phyloP scores from a whole-genome alignment of 169 alveolate species.

The Plasmodium fragile region DNA sequence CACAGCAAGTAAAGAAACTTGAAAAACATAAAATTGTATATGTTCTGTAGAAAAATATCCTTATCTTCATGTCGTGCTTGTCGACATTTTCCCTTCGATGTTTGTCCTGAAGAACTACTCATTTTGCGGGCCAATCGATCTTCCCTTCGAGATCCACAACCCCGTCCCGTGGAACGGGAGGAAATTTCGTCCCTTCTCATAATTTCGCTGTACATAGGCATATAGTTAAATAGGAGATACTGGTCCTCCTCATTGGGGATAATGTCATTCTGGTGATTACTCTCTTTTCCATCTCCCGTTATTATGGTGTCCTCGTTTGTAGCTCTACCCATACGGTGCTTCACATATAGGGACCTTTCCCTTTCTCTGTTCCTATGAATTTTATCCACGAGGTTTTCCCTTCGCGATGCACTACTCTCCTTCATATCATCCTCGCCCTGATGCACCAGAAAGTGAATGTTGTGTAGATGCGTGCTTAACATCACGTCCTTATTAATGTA shows the following conservation, averaged over 20 bases:
- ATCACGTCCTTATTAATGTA: conserved; percentile 74
- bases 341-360: conserved; percentile 29
- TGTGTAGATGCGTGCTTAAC: conserved; percentile 73
- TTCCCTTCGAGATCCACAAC: background rate
- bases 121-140: background rate
- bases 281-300: background rate
- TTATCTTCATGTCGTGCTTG: conserved; percentile 9
- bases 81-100: background rate
- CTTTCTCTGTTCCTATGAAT: conserved; percentile 1
- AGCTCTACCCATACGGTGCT: background rate
- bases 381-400: background rate
- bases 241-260: conserved; percentile 10
- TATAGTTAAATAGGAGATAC: conserved; percentile 54
- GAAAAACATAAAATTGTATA: conserved; percentile 62
- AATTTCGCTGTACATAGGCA: conserved; percentile 71
- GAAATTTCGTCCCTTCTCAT: background rate
- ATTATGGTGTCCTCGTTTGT: background rate
- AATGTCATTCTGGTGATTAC: background rate
- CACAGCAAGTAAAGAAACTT: conserved; percentile 38
- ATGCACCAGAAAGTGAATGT: background rate
- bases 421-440: background rate
- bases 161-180: background rate
- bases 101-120: background rate
- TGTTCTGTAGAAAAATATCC: conserved; percentile 47
- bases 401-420: background rate